Percentiles rank a stretch among this genome's conserved stretches.
Evolutionary conservation across 2,329 filamentous ascomycete species (phyloP).

Genomic region (Clathrospora elynae): DNA sequence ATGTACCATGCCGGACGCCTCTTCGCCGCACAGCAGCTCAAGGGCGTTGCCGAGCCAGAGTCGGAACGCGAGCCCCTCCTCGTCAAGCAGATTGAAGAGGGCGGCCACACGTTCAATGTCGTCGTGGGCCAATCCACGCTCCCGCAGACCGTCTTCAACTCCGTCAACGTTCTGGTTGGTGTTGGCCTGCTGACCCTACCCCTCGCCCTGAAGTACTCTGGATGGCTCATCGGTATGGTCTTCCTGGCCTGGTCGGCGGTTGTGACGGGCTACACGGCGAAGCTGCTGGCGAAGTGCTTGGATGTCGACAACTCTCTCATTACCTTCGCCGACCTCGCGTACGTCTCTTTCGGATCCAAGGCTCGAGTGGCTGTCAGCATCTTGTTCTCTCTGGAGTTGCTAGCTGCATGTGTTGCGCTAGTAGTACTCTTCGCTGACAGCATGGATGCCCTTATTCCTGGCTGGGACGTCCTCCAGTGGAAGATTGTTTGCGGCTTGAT

Average conservation of each 20-base stretch:
- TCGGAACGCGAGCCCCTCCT: constrained; percentile 70
- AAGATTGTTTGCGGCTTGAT: constrained; percentile 82
- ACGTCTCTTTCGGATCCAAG: constrained; percentile 81
- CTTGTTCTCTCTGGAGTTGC: constrained; percentile 83
- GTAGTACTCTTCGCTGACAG: constrained; percentile 96
- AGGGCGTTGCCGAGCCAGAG: constrained; percentile 51
- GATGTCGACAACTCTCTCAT: constrained; percentile 83
- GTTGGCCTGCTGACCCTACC: constrained; percentile 89
- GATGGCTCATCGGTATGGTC: constrained; percentile 81
- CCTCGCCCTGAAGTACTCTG: constrained; percentile 82
- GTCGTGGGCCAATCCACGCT: constrained; percentile 94
- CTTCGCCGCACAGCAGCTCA: constrained; percentile 55
- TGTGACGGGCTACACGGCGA: constrained; percentile 84
- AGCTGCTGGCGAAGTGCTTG: constrained; percentile 83
- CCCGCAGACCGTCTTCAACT: constrained; percentile 95
- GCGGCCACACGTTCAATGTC: constrained; percentile 80
- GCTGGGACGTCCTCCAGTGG: constrained; percentile 72
- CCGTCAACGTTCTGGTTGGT: constrained; percentile 89
- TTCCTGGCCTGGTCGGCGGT: constrained; percentile 75
- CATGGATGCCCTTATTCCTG: constrained; percentile 76
- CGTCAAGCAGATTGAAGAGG: constrained; percentile 85
- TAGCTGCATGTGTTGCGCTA: constrained; percentile 87
- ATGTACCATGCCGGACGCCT: constrained; percentile 61
- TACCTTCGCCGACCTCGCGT: constrained; percentile 93
- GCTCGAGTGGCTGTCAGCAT: constrained; percentile 82